Evolutionary conservation across 345 rosid species (phyloP).

Genomic region (Linum usitatissimum): DNA sequence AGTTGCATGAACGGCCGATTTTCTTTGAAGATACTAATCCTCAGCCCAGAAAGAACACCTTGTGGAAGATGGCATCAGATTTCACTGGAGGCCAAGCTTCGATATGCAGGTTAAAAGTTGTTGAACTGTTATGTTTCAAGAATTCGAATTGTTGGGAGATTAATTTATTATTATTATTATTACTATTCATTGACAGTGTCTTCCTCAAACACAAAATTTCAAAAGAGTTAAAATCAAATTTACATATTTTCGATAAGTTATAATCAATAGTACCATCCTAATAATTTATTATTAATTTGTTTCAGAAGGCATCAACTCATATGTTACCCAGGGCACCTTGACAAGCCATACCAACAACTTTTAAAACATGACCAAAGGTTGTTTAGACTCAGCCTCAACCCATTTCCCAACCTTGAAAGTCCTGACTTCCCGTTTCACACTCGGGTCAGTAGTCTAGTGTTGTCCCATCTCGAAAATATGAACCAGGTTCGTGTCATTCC

Average conservation of each 20-base stretch:
- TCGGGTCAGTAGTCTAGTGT: no score
- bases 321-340: slow-evolving; percentile 11
- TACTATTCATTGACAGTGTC: no score
- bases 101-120: slow-evolving; percentile 22
- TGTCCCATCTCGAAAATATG: no score
- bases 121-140: no score
- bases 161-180: no score
- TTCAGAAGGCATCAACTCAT: slow-evolving; percentile 12
- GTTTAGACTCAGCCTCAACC: neutral
- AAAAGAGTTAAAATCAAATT: no score
- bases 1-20: slow-evolving; percentile 28
- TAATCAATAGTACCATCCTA: no score
- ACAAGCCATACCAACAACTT: slow-evolving; percentile 9
- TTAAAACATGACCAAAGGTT: slow-evolving; percentile 1
- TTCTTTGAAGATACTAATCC: slow-evolving; percentile 31
- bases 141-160: no score
- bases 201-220: no score
- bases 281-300: neutral
- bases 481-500: no score
- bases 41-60: slow-evolving; percentile 33
- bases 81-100: slow-evolving; percentile 40
- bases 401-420: slow-evolving; percentile 4
- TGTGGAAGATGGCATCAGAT: slow-evolving; percentile 29
- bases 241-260: no score
- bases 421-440: neutral